Base-by-base conservation (phyloP, 306 rosid genomes). In the Fagus crenata region DNA sequence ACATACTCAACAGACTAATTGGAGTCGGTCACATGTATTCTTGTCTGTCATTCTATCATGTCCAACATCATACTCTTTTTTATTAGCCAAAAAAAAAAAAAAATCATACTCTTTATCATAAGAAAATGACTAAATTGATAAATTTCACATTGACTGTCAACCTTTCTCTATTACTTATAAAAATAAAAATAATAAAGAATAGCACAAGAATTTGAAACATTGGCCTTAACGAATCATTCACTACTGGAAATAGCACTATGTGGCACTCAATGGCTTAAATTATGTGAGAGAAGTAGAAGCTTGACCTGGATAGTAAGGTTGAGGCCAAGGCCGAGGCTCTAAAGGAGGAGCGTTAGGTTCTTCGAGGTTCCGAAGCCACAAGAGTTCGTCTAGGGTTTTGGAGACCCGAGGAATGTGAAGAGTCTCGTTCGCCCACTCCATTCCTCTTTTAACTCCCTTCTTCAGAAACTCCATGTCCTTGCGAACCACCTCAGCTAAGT, bases 301-400 rank as follows among this genome's bases (percentile, higher is more conserved):
- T 17, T 2, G 68, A 93, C 98, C 98, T 87, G 97, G 92, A 77
- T 95, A 92, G 40, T 84, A 90, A 82, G 88, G 97, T n/a, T 78
- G 87, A 53, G 98, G 98, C 91, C 90, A 90, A 7, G 84, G 78
- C 72, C 89, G 88, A 39, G 80, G 13, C 3, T 92, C 81, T 42
- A 72, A 76, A 2, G 87, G 72, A 71, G 89, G 61, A 43, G 92
- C 95, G 13, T 18, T 28, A 31, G 93, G 96, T 13, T 95, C 92
- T 75, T 95, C 98, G 15, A 95, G 85, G 75, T 86, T 56, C 9
- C 97, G 90, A 78, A 95, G 93, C 98, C 97, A 95, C 12, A 89
- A 68, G 49, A 89, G 18, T 49, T 90, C 87, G 59, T 95, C 96
- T 3, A 90, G 3, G 76, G 90, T 81, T 81, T 87, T 90, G 0